phyloP scores from a whole-genome alignment of 176 grass and related monocot species.

The Thinopyrum elongatum region DNA sequence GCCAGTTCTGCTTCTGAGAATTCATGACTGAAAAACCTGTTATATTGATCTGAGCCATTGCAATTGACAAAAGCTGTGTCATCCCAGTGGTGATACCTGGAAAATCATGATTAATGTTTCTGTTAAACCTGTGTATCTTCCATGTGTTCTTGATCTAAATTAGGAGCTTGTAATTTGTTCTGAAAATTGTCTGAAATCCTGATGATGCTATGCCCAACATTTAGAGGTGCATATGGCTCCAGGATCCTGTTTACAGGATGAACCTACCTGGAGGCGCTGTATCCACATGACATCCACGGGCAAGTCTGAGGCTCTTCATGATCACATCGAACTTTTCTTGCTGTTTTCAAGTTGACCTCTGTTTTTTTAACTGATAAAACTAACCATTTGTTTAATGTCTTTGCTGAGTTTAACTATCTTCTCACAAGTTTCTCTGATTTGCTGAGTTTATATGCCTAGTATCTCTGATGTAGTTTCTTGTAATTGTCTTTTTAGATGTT shows the following conservation, averaged over 20 bases:
- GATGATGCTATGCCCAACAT: conserved; percentile 6
- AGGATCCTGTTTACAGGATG: conserved; percentile 56
- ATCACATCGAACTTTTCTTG: background rate
- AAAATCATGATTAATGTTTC: background rate
- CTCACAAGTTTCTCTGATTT: too few species aligned
- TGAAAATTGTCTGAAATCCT: background rate
- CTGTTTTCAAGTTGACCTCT: too few species aligned
- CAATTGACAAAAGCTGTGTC: background rate
- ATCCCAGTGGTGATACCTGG: background rate
- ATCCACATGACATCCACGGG: conserved; percentile 22
- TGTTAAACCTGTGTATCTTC: too few species aligned
- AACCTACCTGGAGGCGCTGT: conserved; percentile 54
- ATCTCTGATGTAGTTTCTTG: too few species aligned
- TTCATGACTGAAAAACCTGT: conserved; percentile 56
- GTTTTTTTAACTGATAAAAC: too few species aligned
- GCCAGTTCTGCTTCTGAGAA: conserved; percentile 86
- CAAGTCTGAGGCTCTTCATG: background rate
- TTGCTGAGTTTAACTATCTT: background rate
- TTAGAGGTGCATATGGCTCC: conserved; percentile 30
- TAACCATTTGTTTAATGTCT: background rate
- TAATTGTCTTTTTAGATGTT: too few species aligned
- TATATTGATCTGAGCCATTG: conserved; percentile 39
- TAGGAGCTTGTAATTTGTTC: background rate
- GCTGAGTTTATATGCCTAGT: too few species aligned
- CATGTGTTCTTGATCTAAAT: too few species aligned